Conservation (phyloP, 148 eudicot genomes). For the Persicaria maculosa region DNA sequence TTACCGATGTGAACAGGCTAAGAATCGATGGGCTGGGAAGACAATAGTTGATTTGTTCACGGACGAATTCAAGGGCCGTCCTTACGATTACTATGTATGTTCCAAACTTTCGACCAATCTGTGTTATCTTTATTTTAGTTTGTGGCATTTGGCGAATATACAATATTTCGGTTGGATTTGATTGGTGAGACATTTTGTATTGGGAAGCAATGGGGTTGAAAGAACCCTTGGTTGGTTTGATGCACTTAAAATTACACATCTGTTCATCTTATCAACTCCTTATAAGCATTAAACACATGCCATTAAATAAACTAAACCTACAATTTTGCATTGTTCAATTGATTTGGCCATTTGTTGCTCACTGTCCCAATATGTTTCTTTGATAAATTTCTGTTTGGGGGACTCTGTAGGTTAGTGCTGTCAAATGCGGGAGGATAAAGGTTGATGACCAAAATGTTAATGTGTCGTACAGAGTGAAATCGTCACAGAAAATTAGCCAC, state of each 20-base stretch:
- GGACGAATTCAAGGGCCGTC: slow-evolving; percentile 85
- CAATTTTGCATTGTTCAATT: not conserved
- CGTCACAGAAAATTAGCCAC: slow-evolving; percentile 92
- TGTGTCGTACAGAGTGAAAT: slow-evolving; percentile 53
- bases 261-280: no score
- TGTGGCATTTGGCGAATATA: not conserved
- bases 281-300: no score
- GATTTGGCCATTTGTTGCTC: not conserved
- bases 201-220: not conserved
- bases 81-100: slow-evolving; percentile 77
- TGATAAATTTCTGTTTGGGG: slow-evolving; percentile 3
- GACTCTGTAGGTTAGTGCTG: slow-evolving; percentile 67
- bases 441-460: slow-evolving; percentile 81
- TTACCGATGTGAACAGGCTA: slow-evolving; percentile 19
- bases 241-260: no score
- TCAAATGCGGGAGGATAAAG: slow-evolving; percentile 88
- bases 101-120: not conserved
- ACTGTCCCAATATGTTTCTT: not conserved
- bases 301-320: no score
- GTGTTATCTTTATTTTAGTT: not conserved
- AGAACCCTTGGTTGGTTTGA: not conserved
- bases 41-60: slow-evolving; percentile 82
- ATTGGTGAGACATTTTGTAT: not conserved
- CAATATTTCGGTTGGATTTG: not conserved
- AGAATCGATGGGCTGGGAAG: slow-evolving; percentile 89